Evolutionary conservation across 352 stramenopile genomes (phyloP), one percentile per base, ranked within the genome.

Genomic region (Pseudoperonospora humuli): DNA sequence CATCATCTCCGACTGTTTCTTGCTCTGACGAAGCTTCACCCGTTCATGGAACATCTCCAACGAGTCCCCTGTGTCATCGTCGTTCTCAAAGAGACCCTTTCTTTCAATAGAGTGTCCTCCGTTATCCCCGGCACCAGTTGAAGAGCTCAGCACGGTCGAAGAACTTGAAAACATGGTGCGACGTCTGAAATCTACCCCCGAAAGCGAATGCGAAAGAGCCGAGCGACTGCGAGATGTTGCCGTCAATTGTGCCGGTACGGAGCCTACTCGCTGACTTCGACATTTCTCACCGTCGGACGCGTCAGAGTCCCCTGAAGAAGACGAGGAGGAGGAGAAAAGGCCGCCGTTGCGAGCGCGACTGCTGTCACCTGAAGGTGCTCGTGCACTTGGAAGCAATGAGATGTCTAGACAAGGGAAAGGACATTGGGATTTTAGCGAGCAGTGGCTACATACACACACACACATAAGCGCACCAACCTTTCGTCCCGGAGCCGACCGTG

Each of bases 31-130:
- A 29, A 81, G 47, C 59, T 86, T 86, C 15, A 79, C 76, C 1
- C 70, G 70, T 38, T 80, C 70, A 19, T 78, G 75, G 43, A 90
- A 72, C 13, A 51, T 77, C 57, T 90, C 78, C 18, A 90, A 50
- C 27, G 79, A 85, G 25, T 88, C 79, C 17, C 56, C 46, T 17
- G 50, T 48, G 7, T 90, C 78, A 20, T 91, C 79, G 15, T 87
- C 77, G 7, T 67, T 60, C 41, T 91, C 79, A 45, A 91, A 91
- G 7, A 91, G 54, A 1, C 79, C 79, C 9, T 78, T 82, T 1
- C 78, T 61, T 35, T 85, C 78, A 0, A 33, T 40, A 2, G 43
- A 23, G 27, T 68, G 27, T 49, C 56, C 32, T 29, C 25, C 47
- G 39, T 38, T 51, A 13, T 53, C 38, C 3, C 19, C 39, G 3